Evolutionary conservation across 2,329 filamentous ascomycete genomes (phyloP), one percentile per base, ranked within the genome.

Genomic region (Colletotrichum sp.): DNA sequence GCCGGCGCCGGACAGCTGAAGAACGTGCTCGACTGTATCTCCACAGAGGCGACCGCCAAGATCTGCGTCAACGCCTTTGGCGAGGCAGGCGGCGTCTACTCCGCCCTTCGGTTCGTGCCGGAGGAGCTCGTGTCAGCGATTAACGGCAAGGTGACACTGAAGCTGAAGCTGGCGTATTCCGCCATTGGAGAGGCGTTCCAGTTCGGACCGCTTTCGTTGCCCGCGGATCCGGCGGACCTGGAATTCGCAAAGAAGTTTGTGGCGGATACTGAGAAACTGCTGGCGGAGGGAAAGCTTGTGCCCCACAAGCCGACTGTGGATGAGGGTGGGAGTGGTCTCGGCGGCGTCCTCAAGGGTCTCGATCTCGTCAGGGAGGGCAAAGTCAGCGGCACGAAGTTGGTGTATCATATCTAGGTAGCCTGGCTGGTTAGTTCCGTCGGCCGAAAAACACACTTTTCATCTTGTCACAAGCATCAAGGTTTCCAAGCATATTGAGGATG

Each of bases 81-180:
- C 56, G 71, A 77, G 21, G 79, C 75, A 26, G 75, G 71, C 16
- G 81, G 83, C 10, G 85, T 84, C 30, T 78, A 80, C 21, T 88
- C 88, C 79, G 81, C 82, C 16, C 82, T 84, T 13, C 82, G 79
- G 9, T 79, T 85, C 26, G 66, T 83, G 7, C 79, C 83, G 18
- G 83, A 86, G 38, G 81, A 84, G 0, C 82, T 89, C 16, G 78
- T 82, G 32, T 85, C 86, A 56, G 84, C 88, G 34, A 87, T 88
- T 77, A 80, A 83, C 26, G 83, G 82, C 30, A 79, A 83, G 12
- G 76, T 82, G 21, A 78, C 28, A 5, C 43, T 79, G 9, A 72
- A 77, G 8, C 58, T 69, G 13, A 85, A 85, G 3, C 69, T 88
- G 5, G 85, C 79, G 2, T 89, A 88, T 78, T 84, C 84, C 8